These are phyloP conservation scores for Stramenopiles sp. DNA, from an alignment of 352 stramenopile species.

Conservation along the genomic window DNA sequence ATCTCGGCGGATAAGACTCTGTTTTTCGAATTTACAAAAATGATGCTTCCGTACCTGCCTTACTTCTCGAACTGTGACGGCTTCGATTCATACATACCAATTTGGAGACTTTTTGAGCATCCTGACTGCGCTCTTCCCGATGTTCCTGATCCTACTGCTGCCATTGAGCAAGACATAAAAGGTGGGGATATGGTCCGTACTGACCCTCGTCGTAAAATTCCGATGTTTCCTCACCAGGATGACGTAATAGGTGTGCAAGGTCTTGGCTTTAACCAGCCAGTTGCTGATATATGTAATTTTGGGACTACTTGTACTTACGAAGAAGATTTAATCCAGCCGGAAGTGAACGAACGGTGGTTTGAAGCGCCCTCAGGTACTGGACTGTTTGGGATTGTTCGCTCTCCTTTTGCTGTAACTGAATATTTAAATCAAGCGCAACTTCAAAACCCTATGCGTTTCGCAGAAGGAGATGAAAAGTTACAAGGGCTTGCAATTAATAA, in stretches of 20 bases:
- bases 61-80: conserved; percentile 86
- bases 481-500: neutral
- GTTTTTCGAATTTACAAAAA: conserved; percentile 29
- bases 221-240: conserved; percentile 73
- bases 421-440: neutral
- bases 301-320: conserved; percentile 56
- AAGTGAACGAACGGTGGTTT: conserved; percentile 84
- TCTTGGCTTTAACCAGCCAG: conserved; percentile 16
- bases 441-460: neutral
- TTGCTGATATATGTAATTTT: neutral
- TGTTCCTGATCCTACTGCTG: conserved; percentile 31
- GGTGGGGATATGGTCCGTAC: conserved; percentile 36
- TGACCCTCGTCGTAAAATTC: conserved; percentile 46
- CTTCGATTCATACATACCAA: conserved; percentile 81
- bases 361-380: conserved; percentile 57
- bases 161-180: neutral
- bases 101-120: conserved; percentile 73
- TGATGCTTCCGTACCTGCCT: conserved; percentile 78
- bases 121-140: conserved; percentile 58
- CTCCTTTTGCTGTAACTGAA: conserved; percentile 62
- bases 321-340: conserved; percentile 57
- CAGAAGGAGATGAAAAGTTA: neutral
- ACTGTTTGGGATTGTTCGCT: conserved; percentile 72
- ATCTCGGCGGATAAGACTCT: conserved; percentile 15
- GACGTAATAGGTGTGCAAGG: conserved; percentile 67